Percentiles rank a stretch among this genome's conserved stretches.
Evolutionary conservation across 305 asterid genomes (phyloP).

Genomic region (Lippia alba): DNA sequence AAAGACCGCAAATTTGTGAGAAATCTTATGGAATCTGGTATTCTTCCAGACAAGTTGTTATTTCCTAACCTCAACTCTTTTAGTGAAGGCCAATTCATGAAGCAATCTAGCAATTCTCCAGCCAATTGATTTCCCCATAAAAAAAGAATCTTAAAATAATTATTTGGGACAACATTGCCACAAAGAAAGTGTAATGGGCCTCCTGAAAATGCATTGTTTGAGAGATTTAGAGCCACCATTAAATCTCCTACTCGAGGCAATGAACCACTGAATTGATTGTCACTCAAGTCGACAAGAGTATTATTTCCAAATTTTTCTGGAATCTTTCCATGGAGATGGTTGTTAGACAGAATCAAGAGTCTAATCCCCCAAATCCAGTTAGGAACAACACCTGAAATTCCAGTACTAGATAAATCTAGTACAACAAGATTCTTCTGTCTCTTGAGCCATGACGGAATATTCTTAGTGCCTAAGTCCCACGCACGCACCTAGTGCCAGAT

Average conservation of each 20-base stretch:
- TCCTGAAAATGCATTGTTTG: too few relatives aligned
- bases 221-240: too few relatives aligned
- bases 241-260: constrained; percentile 30
- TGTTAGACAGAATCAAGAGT: background rate
- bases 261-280: constrained; percentile 44
- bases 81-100: constrained; percentile 30
- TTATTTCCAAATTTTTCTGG: background rate
- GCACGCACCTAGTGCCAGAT: background rate
- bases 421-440: background rate
- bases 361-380: background rate
- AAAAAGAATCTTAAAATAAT: constrained; percentile 19
- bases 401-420: background rate
- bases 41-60: constrained; percentile 32
- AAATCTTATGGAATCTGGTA: constrained; percentile 30
- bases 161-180: constrained; percentile 1
- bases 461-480: constrained; percentile 11
- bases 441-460: background rate
- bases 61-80: constrained; percentile 17
- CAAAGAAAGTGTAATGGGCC: constrained; percentile 31
- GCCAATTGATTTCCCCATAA: constrained; percentile 31
- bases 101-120: constrained; percentile 41
- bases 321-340: background rate
- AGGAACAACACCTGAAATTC: background rate
- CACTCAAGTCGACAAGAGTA: constrained; percentile 20
- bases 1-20: constrained; percentile 3